These are phyloP conservation scores for Raffaelea albimanens DNA, from an alignment of 2,329 filamentous ascomycete species.

Conservation along the genomic window DNA sequence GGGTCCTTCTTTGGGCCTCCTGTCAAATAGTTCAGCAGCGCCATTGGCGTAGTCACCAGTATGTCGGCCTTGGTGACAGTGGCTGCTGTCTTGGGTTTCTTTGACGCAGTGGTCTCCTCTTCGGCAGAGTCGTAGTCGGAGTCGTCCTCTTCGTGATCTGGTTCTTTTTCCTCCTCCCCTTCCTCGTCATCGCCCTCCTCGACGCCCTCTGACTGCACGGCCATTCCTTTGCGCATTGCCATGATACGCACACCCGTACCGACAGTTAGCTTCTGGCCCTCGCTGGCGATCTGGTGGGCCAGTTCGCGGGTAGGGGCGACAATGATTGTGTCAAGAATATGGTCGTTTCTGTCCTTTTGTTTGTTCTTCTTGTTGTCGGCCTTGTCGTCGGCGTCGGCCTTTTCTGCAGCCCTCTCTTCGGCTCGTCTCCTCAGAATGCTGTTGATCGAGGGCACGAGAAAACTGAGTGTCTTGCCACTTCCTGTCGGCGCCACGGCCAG, in stretches of 20 bases:
- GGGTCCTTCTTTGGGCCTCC: slow-evolving; percentile 29
- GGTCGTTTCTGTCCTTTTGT: slow-evolving; percentile 27
- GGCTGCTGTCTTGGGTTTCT: slow-evolving; percentile 17
- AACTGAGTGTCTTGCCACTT: slow-evolving; percentile 92
- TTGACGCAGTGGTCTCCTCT: background rate
- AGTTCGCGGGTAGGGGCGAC: slow-evolving; percentile 73
- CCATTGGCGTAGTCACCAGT: slow-evolving; percentile 68
- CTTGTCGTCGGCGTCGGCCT: slow-evolving; percentile 20
- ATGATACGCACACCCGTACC: slow-evolving; percentile 73
- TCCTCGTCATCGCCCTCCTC: slow-evolving; percentile 25
- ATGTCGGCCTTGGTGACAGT: slow-evolving; percentile 64
- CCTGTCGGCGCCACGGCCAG: slow-evolving; percentile 88
- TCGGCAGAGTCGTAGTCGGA: background rate
- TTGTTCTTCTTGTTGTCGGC: too few species aligned
- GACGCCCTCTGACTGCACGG: slow-evolving; percentile 34
- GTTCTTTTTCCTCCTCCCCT: slow-evolving; percentile 14
- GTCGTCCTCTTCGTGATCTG: slow-evolving; percentile 16
- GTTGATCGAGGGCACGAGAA: slow-evolving; percentile 79
- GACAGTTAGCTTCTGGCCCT: slow-evolving; percentile 64
- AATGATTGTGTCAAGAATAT: slow-evolving; percentile 57
- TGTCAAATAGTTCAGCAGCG: slow-evolving; percentile 64
- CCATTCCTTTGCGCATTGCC: slow-evolving; percentile 79
- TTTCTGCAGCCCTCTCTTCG: slow-evolving; percentile 34
- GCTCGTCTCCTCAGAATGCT: slow-evolving; percentile 53
- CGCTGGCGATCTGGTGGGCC: slow-evolving; percentile 70